Evolutionary conservation across 1,284 basidiomycete genomes (phyloP).

Genomic region (Coniferiporia weirii): DNA sequence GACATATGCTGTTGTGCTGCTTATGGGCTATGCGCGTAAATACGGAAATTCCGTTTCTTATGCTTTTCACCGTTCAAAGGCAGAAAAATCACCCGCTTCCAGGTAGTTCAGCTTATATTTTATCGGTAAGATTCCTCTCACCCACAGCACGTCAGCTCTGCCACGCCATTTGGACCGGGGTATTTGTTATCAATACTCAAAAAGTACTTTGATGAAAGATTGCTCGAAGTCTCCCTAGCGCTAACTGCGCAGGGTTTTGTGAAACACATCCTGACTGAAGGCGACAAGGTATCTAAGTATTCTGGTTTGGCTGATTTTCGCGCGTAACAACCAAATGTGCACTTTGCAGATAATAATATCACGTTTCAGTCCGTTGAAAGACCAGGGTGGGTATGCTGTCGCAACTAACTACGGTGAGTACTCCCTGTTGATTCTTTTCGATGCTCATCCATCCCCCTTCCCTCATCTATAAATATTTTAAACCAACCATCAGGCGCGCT

Average conservation of each 20-base stretch:
- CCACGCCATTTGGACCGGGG: neutral
- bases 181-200: neutral
- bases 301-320: neutral
- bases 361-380: slow-evolving; percentile 72
- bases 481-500: slow-evolving; percentile 65
- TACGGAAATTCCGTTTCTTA: slow-evolving; percentile 6
- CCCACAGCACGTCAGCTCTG: neutral
- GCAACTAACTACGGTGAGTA: slow-evolving; percentile 87
- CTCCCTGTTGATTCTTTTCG: slow-evolving; percentile 12
- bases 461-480: slow-evolving; percentile 1
- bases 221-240: slow-evolving; percentile 60
- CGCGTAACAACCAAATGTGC: neutral
- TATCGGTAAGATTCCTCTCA: neutral
- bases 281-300: slow-evolving; percentile 57
- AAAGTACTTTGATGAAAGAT: slow-evolving; percentile 44
- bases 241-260: slow-evolving; percentile 85
- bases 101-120: slow-evolving; percentile 3
- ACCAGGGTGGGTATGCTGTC: slow-evolving; percentile 92
- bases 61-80: slow-evolving; percentile 1
- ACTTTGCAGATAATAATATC: slow-evolving; percentile 64
- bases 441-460: neutral
- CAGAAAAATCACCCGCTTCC: neutral
- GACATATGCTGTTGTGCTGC: slow-evolving; percentile 49
- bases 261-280: slow-evolving; percentile 94
- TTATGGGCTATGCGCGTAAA: slow-evolving; percentile 11